phyloP scores from a whole-genome alignment of 2,329 filamentous ascomycete genomes.

The Alternaria sp. region DNA sequence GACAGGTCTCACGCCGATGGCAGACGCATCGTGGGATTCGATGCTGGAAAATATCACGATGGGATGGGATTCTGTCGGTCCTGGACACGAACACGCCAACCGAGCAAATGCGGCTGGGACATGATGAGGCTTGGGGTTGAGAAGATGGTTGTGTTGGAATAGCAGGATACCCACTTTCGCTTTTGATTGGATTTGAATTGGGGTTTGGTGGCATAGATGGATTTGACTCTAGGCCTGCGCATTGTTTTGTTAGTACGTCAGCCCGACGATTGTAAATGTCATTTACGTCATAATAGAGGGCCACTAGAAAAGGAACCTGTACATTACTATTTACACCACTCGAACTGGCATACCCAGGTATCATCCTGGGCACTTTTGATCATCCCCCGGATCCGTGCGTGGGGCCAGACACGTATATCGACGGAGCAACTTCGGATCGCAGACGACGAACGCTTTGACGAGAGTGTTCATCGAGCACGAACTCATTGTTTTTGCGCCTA shows the following conservation, averaged over 20 bases:
- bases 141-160: constrained; percentile 1
- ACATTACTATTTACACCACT: not conserved
- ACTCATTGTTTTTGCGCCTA: not conserved
- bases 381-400: constrained; percentile 2
- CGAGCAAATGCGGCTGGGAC: constrained; percentile 8
- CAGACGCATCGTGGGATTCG: constrained; percentile 46
- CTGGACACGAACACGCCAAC: constrained; percentile 13
- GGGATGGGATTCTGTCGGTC: constrained; percentile 42
- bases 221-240: constrained; percentile 1
- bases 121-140: constrained; percentile 4
- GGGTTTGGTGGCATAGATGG: not conserved
- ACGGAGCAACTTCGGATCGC: constrained; percentile 6
- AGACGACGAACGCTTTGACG: constrained; percentile 8
- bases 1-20: constrained; percentile 45
- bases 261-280: not conserved
- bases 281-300: not conserved
- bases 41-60: constrained; percentile 50
- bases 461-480: not conserved
- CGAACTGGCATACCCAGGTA: constrained; percentile 4
- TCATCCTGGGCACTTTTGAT: not conserved
- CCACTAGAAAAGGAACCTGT: not conserved
- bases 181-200: constrained; percentile 1
- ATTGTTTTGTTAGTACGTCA: not conserved
- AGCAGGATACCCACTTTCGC: constrained; percentile 34
- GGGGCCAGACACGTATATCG: constrained; percentile 3